A percentile compares a stretch with the other conserved stretches of the same genome.
These are phyloP conservation scores for Solanum hybrid DNA, from an alignment of 305 asterid species.

Conservation along the genomic window DNA sequence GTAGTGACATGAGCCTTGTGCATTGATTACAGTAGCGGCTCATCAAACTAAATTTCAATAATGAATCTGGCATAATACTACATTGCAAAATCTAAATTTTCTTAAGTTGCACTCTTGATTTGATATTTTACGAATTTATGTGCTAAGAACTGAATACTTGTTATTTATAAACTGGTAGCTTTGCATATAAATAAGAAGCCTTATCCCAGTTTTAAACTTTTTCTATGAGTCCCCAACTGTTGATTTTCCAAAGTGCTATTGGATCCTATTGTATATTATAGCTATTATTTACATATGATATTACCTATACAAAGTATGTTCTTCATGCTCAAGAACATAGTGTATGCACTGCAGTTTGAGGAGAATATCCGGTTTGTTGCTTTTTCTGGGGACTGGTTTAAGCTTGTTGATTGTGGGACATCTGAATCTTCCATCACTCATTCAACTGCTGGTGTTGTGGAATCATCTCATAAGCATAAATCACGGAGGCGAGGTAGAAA, in stretches of 20 bases:
- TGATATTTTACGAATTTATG: not conserved
- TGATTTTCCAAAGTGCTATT: not conserved
- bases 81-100: not conserved
- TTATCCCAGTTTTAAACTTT: not conserved
- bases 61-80: not conserved
- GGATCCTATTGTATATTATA: not conserved
- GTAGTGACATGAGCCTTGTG: not conserved
- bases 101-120: not conserved
- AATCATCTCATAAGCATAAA: slow-evolving; percentile 64
- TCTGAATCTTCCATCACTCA: slow-evolving; percentile 43
- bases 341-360: slow-evolving; percentile 53
- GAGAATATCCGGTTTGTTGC: slow-evolving; percentile 73
- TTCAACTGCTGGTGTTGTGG: slow-evolving; percentile 43
- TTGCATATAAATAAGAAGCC: not conserved
- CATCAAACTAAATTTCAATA: not conserved
- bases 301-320: not conserved
- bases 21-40: not conserved
- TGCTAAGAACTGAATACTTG: not conserved
- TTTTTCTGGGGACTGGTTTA: slow-evolving; percentile 77
- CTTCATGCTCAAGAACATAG: not conserved
- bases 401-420: slow-evolving; percentile 53
- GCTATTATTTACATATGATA: not conserved
- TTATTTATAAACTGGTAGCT: not conserved
- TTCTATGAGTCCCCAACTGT: not conserved
- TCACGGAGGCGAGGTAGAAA: slow-evolving; percentile 86